These are phyloP conservation scores for Obba rivulosa DNA, from an alignment of 768 basidiomycete genomes.

Conservation along the genomic window DNA sequence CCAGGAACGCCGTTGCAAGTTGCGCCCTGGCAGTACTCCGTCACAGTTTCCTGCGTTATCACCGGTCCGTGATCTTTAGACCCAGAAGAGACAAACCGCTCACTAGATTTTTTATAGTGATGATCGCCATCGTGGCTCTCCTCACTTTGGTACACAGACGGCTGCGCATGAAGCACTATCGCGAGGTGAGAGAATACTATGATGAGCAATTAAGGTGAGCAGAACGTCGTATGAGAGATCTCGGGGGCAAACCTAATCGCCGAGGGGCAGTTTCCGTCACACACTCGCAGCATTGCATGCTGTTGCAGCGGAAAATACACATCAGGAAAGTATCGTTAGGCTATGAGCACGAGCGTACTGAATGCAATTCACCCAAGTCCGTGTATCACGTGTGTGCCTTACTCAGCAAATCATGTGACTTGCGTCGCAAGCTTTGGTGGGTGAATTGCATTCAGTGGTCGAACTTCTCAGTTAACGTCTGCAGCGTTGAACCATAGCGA, in stretches of 20 bases:
- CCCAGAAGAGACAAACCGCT: neutral
- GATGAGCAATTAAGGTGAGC: slow-evolving; percentile 37
- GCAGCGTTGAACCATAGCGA: no score
- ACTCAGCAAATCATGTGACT: no score
- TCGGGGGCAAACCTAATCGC: no score
- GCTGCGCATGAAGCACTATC: slow-evolving; percentile 31
- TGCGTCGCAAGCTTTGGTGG: no score
- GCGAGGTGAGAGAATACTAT: slow-evolving; percentile 43
- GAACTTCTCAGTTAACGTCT: no score
- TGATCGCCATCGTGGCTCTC: slow-evolving; percentile 30
- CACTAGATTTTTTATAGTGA: slow-evolving; percentile 22
- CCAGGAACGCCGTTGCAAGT: slow-evolving; percentile 35
- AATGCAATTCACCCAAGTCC: no score
- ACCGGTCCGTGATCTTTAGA: slow-evolving; percentile 26
- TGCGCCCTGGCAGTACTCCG: slow-evolving; percentile 39
- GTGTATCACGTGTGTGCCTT: no score
- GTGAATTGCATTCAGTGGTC: no score
- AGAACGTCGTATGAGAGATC: no score
- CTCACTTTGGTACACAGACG: slow-evolving; percentile 39
- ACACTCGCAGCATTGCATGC: slow-evolving; percentile 15
- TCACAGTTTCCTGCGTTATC: slow-evolving; percentile 32
- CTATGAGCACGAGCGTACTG: no score
- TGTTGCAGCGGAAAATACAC: slow-evolving; percentile 11
- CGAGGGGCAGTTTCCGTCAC: slow-evolving; percentile 8
- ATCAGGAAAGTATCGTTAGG: no score